Base-by-base conservation (phyloP, 2,329 filamentous ascomycete species). In the Botrytis aclada region DNA sequence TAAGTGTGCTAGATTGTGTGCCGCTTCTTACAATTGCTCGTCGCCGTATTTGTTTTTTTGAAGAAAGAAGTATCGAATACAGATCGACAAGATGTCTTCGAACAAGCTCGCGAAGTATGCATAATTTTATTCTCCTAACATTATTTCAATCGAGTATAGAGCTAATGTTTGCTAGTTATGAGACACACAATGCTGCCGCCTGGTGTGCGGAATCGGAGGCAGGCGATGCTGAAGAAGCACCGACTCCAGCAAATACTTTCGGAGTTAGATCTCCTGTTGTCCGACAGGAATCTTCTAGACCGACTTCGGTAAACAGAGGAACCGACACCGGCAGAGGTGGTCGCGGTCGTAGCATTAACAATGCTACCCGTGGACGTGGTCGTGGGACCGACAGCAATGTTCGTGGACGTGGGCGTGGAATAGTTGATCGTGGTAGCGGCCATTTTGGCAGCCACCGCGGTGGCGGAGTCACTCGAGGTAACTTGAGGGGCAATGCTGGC, bases 21-120 rank as follows among this genome's bases (percentile, higher is more conserved):
- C 45, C 34, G n/a, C 34, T 56, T 39, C 34, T 41, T 54, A 39
- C 25, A 54, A 16, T 29, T 14, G 22, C 16, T 37, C 18, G 29
- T 47, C 18, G 32, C 9, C 8, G 16, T 29, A 54, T 54, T 29
- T 47, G 29, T 32, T 22, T 63, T 18, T 4, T 29, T 16, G 1
- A 63, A 43, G 34, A 54, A 54, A 34, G 25, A 20, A 39, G 25
- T 18, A 12, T 39, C 25, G 29, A n/a, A 25, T 22, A 54, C 10
- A 54, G 45, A 56, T 39, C 45, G 63, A 41, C 9, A 67, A 39
- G 34, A 67, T 67, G 64, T 54, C 39, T 54, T 39, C 34, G 2
- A 54, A 67, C 47, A 67, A 67, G 45, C n/a, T 67, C 34, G 64
- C 45, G 4, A 67, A 45, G 64, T 67, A 67, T 54, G 64, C 45